Evolutionary conservation across 2,329 filamentous ascomycete species (phyloP), one percentile per base, ranked within the genome.

Genomic region (Myriosclerotinia duriaeana): DNA sequence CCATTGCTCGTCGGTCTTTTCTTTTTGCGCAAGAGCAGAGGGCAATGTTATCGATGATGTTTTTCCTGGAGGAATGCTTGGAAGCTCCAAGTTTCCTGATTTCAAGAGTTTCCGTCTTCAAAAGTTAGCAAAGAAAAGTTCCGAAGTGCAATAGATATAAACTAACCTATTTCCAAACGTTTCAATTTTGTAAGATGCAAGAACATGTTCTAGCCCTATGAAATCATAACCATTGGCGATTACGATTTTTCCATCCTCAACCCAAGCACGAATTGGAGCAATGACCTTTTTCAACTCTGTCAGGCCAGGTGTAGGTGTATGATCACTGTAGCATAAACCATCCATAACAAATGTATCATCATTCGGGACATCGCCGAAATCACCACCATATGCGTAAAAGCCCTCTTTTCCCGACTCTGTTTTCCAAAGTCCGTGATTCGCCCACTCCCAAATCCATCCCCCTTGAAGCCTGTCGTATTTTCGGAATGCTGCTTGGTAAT

Each of bases 321-420:
- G 86, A 20, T 80, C 77, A 60, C 82, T 84, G 71, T 80, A 79
- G 36, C 83, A 77, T 5, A 88, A 73, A 0, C 86, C 86, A 70
- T 88, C 86, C 82, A 88, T 85, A 67, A 87, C 84, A 69, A 88
- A 89, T 0, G 82, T 84, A 2, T 80, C 80, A 67, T 88, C 86
- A 67, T 88, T 85, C 0, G 86, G 86, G 2, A 78, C 74, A 67
- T 89, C 86, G 1, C 82, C 84, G 75, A 87, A 89, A 71, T 89
- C 85, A 12, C 86, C 85, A 2, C 86, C 86, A 59, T 87, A 88
- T 1, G 80, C 86, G 69, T 85, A 86, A 72, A 81, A 87, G 0
- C 76, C 77, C 17, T 64, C 59, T 65, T 77, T 79, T 36, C 77
- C 77, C 61, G 75, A 71, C 4, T 79, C 78, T 22, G 80, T 82